phyloP scores from a whole-genome alignment of 2,329 filamentous ascomycete species.

The Trichoderma sp. region DNA sequence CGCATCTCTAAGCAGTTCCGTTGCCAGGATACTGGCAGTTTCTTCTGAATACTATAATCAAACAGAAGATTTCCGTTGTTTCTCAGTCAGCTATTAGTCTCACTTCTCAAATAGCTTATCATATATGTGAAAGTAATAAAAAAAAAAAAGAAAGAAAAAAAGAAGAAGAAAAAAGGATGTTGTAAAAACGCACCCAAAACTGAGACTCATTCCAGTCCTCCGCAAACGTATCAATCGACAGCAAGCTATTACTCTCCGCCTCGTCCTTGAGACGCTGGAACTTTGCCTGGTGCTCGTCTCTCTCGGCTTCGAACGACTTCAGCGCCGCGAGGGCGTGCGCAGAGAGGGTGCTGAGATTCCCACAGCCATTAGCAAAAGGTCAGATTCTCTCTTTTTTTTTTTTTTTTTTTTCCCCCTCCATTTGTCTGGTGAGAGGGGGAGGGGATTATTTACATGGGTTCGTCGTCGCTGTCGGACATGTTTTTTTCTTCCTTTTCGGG shows the following conservation, averaged over 20 bases:
- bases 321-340: conserved; percentile 64
- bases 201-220: conserved; percentile 84
- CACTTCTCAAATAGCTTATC: neutral
- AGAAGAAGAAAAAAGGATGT: neutral
- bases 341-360: conserved; percentile 52
- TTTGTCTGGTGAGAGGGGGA: too few species aligned
- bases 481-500: neutral
- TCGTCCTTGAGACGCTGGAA: conserved; percentile 65
- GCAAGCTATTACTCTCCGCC: conserved; percentile 50
- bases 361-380: too few species aligned
- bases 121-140: neutral
- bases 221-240: conserved; percentile 66
- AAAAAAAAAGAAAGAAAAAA: too few species aligned
- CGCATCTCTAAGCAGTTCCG: conserved; percentile 61
- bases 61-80: neutral
- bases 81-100: neutral
- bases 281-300: conserved; percentile 60
- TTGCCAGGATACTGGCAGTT: conserved; percentile 62
- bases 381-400: neutral
- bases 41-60: conserved; percentile 63
- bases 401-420: neutral
- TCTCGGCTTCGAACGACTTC: conserved; percentile 70
- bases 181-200: conserved; percentile 63
- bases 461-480: conserved; percentile 14
- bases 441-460: neutral